Evolutionary conservation across 371 early-diverging fungal species (phyloP), one percentile per base, ranked within the genome.

Genomic region (Lichtheimia ornata): DNA sequence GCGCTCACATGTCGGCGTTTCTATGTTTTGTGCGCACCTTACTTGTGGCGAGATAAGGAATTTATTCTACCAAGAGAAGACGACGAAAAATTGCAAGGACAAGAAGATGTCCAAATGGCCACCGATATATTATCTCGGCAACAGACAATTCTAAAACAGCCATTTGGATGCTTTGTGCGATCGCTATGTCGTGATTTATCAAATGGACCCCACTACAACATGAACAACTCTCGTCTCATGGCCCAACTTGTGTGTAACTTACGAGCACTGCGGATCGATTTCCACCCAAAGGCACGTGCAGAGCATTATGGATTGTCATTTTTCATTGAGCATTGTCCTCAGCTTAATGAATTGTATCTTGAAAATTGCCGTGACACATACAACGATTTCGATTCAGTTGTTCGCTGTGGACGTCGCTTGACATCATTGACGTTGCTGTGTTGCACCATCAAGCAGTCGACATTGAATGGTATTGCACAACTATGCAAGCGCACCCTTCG

Each of bases 31-130:
- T 72, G 74, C 25, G 64, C 70, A n/a, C 81, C 81, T 0, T 74
- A 65, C 45, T 63, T 81, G 22, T 81, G 81, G 81, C 70, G 72
- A 60, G 71, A 77, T 42, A 77, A 81, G 53, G 81, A 77, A 50
- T 77, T 80, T 52, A 73, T 81, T n/a, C 40, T 81, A 14, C 77
- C 77, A 18, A 57, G 68, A 20, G 73, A 70, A 50, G 64, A 73
- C 15, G 77, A 76, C 49, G 56, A 74, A 40, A 45, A 44, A 12
- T 67, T 55, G 40, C 59, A 50, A n/a, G 18, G 2, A 0, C 47
- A 47, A 47, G n/a, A 47, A 18, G 56, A 58, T 12, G 64, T 71
- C 3, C 71, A 66, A 13, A 66, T 69, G 53, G 77, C 80, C 2
- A 80, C 80, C 0, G 77, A 80, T 28, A 63, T 80, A 30, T 44